Evolutionary conservation across 306 rosid species (phyloP).

Genomic region (Medicago lupulina): DNA sequence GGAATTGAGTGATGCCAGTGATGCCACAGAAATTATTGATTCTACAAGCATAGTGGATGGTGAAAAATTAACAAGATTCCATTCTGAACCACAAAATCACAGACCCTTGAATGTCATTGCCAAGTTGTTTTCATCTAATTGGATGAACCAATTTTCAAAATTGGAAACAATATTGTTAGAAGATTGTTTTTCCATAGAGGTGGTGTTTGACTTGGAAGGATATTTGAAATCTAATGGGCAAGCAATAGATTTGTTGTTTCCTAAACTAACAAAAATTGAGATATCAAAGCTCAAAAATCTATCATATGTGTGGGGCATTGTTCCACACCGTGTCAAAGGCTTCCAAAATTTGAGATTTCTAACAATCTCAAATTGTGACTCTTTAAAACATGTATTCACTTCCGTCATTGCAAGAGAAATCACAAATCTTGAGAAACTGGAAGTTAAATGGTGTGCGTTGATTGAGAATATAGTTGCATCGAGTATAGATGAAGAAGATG

Average conservation of each 20-base stretch:
- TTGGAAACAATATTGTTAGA: not conserved
- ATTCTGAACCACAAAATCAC: not conserved
- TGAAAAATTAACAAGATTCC: not conserved
- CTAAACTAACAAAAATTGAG: not conserved
- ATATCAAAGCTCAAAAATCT: not conserved
- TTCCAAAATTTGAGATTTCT: conserved; percentile 11
- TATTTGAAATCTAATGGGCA: too few species aligned
- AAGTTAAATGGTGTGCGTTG: not conserved
- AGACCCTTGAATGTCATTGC: not conserved
- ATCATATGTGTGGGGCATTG: conserved; percentile 28
- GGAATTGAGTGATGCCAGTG: not conserved
- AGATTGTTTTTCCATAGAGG: not conserved
- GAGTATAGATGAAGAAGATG: not conserved
- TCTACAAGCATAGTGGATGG: too few species aligned
- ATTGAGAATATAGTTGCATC: not conserved
- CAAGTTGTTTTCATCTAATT: conserved; percentile 20
- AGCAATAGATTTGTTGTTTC: not conserved
- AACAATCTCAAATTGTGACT: not conserved
- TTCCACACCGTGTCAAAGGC: not conserved
- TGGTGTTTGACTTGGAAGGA: conserved; percentile 24
- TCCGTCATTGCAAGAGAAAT: not conserved
- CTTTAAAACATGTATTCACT: conserved; percentile 15
- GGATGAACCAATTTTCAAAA: conserved; percentile 6
- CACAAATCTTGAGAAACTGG: not conserved
- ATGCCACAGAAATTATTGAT: not conserved